Conservation (phyloP, 192 early-diverging fungal genomes). For the Coemansia sp. region DNA sequence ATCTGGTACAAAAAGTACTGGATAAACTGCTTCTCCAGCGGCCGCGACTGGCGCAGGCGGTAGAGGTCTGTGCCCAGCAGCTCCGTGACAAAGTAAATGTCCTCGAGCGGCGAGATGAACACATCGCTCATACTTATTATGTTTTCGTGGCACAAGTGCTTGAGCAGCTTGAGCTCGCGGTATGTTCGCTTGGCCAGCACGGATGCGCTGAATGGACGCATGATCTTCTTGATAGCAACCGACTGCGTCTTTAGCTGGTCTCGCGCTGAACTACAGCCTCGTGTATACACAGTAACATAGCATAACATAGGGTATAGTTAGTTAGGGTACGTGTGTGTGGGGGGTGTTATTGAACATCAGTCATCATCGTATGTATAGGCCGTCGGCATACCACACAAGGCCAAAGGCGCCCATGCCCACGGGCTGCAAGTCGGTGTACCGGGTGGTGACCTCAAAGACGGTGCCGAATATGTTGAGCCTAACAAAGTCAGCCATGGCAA, state of each 20-base stretch:
- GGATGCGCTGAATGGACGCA: conserved; percentile 91
- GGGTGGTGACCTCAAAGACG: conserved; percentile 80
- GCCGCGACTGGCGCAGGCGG: conserved; percentile 69
- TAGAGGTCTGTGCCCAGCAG: conserved; percentile 95
- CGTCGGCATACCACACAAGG: conserved; percentile 82
- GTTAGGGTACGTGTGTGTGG: too few relatives aligned
- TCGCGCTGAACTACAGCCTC: conserved; percentile 75
- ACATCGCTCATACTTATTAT: too few relatives aligned
- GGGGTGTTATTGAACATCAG: too few relatives aligned
- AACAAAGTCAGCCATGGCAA: conserved; percentile 69
- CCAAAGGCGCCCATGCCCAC: conserved; percentile 99
- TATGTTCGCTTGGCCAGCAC: conserved; percentile 95
- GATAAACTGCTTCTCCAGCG: conserved; percentile 49
- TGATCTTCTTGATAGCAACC: conserved; percentile 97
- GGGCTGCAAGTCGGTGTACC: conserved; percentile 90
- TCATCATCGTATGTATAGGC: neutral
- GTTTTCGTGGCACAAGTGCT: too few relatives aligned
- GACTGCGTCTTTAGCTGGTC: conserved; percentile 82
- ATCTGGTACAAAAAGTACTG: neutral
- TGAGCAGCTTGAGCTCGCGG: conserved; percentile 92
- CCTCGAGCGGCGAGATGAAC: too few relatives aligned
- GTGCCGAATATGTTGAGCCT: conserved; percentile 83
- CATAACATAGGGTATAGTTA: neutral
- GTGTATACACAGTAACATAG: neutral
- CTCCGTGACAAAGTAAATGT: conserved; percentile 99